These are phyloP conservation scores for Posidonia oceanica DNA, from an alignment of 116 monocot genomes.

Conservation along the genomic window DNA sequence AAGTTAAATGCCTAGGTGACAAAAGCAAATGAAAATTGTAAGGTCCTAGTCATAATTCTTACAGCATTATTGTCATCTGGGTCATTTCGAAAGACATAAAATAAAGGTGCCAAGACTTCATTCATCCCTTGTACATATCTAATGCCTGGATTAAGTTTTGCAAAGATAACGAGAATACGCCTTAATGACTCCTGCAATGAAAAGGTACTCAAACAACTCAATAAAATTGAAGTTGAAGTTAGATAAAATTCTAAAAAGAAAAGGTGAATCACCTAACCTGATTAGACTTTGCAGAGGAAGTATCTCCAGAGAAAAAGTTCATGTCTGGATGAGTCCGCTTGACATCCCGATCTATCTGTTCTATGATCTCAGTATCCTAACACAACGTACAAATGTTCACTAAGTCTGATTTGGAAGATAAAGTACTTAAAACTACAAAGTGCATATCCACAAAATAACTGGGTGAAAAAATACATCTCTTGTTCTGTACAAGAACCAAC, in stretches of 20 bases:
- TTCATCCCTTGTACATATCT: constrained; percentile 97
- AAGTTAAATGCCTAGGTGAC: too few species aligned
- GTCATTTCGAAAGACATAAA: constrained; percentile 79
- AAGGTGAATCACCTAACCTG: constrained; percentile 29
- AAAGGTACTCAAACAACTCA: constrained; percentile 2
- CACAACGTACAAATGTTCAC: not conserved
- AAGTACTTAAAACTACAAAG: too few species aligned
- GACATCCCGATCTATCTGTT: constrained; percentile 91
- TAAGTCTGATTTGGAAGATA: too few species aligned
- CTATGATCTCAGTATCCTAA: constrained; percentile 69
- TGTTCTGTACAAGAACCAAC: too few species aligned
- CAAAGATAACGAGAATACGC: constrained; percentile 61
- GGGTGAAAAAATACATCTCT: too few species aligned
- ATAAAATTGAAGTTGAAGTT: not conserved
- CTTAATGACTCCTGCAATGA: constrained; percentile 53
- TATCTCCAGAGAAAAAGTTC: constrained; percentile 76
- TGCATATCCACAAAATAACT: too few species aligned
- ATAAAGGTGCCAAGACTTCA: constrained; percentile 84
- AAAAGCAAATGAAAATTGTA: not conserved
- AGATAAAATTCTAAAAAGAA: not conserved
- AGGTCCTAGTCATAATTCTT: constrained; percentile 12
- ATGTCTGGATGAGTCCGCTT: constrained; percentile 83
- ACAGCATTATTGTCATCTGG: constrained; percentile 68
- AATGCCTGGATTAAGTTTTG: constrained; percentile 81
- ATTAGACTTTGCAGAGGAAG: constrained; percentile 64